Evolutionary conservation across 139 green algal genomes (phyloP).

Genomic region (Auxenochlorella pyrenoidosa): DNA sequence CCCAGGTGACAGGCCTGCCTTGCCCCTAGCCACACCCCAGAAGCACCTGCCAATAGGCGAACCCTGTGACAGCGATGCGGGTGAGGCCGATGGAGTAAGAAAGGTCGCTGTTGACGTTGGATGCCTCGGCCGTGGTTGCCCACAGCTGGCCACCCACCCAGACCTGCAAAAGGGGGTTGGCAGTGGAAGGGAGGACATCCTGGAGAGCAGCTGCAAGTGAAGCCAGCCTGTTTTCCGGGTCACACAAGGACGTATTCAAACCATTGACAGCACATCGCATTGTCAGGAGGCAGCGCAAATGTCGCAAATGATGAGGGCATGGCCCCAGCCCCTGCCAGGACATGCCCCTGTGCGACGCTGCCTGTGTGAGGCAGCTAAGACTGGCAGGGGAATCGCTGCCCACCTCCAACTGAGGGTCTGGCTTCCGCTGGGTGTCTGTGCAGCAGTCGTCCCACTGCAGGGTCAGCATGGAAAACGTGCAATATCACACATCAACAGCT

Average conservation of each 20-base stretch:
- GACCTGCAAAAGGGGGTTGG: background rate
- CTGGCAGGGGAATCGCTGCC: too few relatives aligned
- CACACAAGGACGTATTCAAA: too few relatives aligned
- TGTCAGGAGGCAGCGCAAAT: too few relatives aligned
- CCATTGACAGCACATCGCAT: too few relatives aligned
- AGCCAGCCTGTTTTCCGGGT: background rate
- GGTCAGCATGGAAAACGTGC: too few relatives aligned
- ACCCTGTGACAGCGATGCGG: background rate
- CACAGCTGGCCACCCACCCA: background rate
- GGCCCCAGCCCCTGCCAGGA: too few relatives aligned
- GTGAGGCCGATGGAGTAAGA: background rate
- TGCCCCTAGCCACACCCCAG: background rate
- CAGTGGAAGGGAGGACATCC: background rate
- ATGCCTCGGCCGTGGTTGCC: background rate
- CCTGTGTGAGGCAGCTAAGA: too few relatives aligned
- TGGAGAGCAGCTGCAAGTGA: background rate
- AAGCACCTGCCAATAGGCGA: background rate
- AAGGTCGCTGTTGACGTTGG: background rate
- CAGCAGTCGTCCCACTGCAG: background rate
- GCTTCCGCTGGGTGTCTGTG: background rate
- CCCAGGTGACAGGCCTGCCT: background rate
- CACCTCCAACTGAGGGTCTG: background rate
- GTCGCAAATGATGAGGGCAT: background rate
- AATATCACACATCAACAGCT: too few relatives aligned
- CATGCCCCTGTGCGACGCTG: too few relatives aligned